A percentile compares a stretch with the other conserved stretches of the same genome.
Evolutionary conservation across 495 filamentous ascomycete genomes (phyloP).

Genomic region (Daldinia decipiens): DNA sequence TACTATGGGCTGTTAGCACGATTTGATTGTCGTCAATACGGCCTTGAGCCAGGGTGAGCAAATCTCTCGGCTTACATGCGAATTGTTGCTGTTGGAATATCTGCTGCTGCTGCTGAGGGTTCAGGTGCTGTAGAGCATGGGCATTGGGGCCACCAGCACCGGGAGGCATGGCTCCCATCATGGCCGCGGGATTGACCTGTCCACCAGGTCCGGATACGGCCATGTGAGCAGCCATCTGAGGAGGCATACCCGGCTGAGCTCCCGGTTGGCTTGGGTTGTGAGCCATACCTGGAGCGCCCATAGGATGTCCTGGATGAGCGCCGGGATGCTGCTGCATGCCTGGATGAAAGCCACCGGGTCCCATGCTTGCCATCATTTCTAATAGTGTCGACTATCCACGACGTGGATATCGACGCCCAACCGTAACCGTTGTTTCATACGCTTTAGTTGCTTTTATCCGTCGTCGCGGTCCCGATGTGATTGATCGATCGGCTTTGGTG

Average conservation of each 20-base stretch:
- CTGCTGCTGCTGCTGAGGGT: slow-evolving; percentile 67
- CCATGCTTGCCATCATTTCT: slow-evolving; percentile 76
- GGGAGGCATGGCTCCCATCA: slow-evolving; percentile 83
- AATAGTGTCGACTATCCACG: slow-evolving; percentile 59
- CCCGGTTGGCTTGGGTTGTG: slow-evolving; percentile 75
- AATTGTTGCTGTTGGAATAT: slow-evolving; percentile 62
- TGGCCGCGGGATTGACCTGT: slow-evolving; percentile 81
- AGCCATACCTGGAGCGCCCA: slow-evolving; percentile 66
- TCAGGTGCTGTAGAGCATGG: slow-evolving; percentile 84
- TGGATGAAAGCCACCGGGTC: slow-evolving; percentile 71
- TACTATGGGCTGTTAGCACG: slow-evolving; percentile 41
- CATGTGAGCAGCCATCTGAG: slow-evolving; percentile 76
- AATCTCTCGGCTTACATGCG: slow-evolving; percentile 12
- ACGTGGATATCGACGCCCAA: slow-evolving; percentile 60
- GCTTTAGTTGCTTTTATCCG: slow-evolving; percentile 32
- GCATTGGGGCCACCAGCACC: slow-evolving; percentile 74
- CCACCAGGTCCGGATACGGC: slow-evolving; percentile 83
- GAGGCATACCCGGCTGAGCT: slow-evolving; percentile 73
- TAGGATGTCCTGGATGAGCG: slow-evolving; percentile 80
- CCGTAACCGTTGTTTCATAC: slow-evolving; percentile 57
- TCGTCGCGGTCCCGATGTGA: slow-evolving; percentile 29
- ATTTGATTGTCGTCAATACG: background rate
- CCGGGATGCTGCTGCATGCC: slow-evolving; percentile 78
- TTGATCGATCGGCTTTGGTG: slow-evolving; percentile 23
- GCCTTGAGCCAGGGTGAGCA: background rate